These are phyloP conservation scores for Patellaria atrata DNA, from an alignment of 495 filamentous ascomycete species.

Conservation along the genomic window DNA sequence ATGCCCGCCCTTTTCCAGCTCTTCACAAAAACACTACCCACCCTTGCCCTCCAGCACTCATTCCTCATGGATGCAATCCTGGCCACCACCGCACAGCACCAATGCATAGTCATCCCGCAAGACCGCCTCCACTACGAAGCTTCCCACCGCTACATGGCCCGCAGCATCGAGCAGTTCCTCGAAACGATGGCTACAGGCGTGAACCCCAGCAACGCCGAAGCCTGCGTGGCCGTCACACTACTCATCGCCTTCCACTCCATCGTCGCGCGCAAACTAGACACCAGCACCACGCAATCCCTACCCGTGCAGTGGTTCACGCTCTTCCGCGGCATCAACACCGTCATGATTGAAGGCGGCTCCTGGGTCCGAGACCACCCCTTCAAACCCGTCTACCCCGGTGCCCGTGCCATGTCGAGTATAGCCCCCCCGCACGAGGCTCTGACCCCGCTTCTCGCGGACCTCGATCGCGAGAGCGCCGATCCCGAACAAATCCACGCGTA, in stretches of 20 bases:
- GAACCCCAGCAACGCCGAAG: not conserved
- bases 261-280: conserved; percentile 1
- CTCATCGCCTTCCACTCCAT: conserved; percentile 4
- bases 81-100: conserved; percentile 1
- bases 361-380: not conserved
- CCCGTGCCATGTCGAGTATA: not conserved
- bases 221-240: not conserved
- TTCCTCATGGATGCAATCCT: conserved; percentile 3
- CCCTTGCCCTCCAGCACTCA: conserved; percentile 2
- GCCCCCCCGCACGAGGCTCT: not conserved
- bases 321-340: conserved; percentile 44
- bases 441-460: not conserved
- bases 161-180: not conserved
- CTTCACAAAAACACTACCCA: not conserved
- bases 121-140: not conserved
- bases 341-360: conserved; percentile 12
- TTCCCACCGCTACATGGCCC: conserved; percentile 4
- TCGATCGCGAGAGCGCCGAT: not conserved
- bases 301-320: conserved; percentile 43
- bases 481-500: not conserved
- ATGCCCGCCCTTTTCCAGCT: not conserved
- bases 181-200: not conserved
- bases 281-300: conserved; percentile 26
- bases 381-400: not conserved
- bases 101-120: not conserved